These are phyloP conservation scores for Phellopilus nigrolimitatus DNA, from an alignment of 1,284 basidiomycete species.

Conservation along the genomic window DNA sequence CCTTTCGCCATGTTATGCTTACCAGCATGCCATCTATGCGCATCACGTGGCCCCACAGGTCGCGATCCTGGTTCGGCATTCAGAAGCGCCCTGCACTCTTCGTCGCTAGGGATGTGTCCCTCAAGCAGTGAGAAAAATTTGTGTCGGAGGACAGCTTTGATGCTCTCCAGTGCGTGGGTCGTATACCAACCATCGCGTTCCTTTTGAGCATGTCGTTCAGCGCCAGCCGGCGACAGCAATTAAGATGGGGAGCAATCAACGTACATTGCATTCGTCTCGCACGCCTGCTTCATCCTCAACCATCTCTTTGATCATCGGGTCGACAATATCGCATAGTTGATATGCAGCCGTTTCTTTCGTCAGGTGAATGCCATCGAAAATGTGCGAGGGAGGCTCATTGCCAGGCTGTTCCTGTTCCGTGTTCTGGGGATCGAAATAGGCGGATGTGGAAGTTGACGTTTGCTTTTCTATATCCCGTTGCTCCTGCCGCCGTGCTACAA, in stretches of 20 bases:
- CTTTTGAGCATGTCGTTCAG: conserved; percentile 32
- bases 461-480: conserved; percentile 34
- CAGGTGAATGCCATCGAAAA: conserved; percentile 83
- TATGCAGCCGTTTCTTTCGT: conserved; percentile 85
- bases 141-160: conserved; percentile 79
- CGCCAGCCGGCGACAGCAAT: background rate
- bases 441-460: background rate
- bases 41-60: conserved; percentile 24
- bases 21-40: conserved; percentile 46
- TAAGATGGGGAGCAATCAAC: conserved; percentile 26
- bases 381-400: conserved; percentile 51
- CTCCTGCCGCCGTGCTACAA: conserved; percentile 63
- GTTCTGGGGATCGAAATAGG: background rate
- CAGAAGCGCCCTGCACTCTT: conserved; percentile 65
- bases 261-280: conserved; percentile 66
- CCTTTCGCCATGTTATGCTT: conserved; percentile 86
- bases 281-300: conserved; percentile 69
- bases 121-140: conserved; percentile 85
- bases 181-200: conserved; percentile 86
- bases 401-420: background rate
- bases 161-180: conserved; percentile 67
- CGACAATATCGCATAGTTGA: conserved; percentile 88
- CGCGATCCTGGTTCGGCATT: conserved; percentile 31
- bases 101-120: conserved; percentile 62
- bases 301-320: conserved; percentile 75